Evolutionary conservation across 148 eudicot genomes (phyloP).

Genomic region (Rhododendron vialii): DNA sequence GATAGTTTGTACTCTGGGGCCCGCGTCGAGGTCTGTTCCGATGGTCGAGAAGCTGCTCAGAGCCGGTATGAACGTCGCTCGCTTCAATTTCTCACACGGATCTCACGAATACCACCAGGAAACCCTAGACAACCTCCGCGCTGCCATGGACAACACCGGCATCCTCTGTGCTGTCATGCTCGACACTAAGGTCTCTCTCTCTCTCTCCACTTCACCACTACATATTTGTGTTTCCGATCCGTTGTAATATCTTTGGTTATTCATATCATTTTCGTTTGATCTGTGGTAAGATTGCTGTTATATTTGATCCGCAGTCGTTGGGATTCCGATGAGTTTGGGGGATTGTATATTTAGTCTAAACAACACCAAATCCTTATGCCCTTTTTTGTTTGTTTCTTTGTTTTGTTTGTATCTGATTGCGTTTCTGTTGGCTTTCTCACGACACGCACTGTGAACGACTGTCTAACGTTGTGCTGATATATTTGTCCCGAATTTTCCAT

Average conservation of each 20-base stretch:
- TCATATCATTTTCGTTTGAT: not conserved
- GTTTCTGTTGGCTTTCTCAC: not conserved
- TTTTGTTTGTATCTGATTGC: not conserved
- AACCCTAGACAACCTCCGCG: slow-evolving; percentile 40
- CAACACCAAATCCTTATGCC: not conserved
- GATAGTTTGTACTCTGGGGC: slow-evolving; percentile 52
- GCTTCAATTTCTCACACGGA: slow-evolving; percentile 52
- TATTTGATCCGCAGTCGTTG: slow-evolving; percentile 4
- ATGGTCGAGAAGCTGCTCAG: slow-evolving; percentile 40
- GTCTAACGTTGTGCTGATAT: not conserved
- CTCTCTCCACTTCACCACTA: not conserved
- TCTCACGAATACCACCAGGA: slow-evolving; percentile 49
- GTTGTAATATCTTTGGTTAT: not conserved
- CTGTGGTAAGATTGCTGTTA: not conserved
- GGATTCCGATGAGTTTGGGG: not conserved
- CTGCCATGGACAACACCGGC: slow-evolving; percentile 44
- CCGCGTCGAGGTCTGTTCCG: slow-evolving; percentile 40
- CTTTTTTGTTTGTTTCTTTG: not conserved
- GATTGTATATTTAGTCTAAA: not conserved
- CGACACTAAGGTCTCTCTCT: slow-evolving; percentile 24
- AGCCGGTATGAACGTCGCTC: slow-evolving; percentile 53
- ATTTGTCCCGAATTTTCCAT: not conserved
- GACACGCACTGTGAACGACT: not conserved
- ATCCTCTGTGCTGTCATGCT: slow-evolving; percentile 54
- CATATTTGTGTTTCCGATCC: not conserved